These are phyloP conservation scores for Rhododendron griersonianum DNA, from an alignment of 148 eudicot genomes.

Conservation along the genomic window DNA sequence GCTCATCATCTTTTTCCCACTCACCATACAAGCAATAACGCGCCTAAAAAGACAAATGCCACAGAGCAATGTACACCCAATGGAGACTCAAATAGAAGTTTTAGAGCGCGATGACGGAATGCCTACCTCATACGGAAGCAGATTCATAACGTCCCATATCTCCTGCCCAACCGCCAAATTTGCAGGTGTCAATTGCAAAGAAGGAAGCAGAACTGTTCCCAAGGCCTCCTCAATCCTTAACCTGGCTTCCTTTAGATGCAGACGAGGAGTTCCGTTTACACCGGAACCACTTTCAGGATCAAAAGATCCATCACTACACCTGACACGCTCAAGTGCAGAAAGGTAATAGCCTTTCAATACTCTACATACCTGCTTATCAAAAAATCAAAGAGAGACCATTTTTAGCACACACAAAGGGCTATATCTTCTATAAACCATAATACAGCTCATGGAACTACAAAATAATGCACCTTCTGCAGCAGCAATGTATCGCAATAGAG, in stretches of 20 bases:
- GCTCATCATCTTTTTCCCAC: conserved; percentile 98
- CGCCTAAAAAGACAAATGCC: conserved; percentile 36
- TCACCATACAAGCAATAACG: conserved; percentile 95
- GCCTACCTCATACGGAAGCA: conserved; percentile 92
- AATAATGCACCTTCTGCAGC: conserved; percentile 69
- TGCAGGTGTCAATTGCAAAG: conserved; percentile 89
- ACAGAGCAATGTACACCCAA: background rate
- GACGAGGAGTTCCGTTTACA: conserved; percentile 48
- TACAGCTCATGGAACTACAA: background rate
- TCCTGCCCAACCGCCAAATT: conserved; percentile 94
- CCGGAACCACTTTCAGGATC: conserved; percentile 25
- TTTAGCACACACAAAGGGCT: background rate
- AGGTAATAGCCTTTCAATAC: conserved; percentile 71
- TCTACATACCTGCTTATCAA: conserved; percentile 61
- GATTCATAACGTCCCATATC: conserved; percentile 97
- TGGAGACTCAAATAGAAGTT: background rate
- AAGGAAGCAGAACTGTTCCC: conserved; percentile 68
- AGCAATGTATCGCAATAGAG: conserved; percentile 79
- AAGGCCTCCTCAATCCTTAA: conserved; percentile 85
- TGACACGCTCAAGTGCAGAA: conserved; percentile 64
- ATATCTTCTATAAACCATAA: background rate
- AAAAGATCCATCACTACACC: conserved; percentile 36
- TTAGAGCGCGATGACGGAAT: background rate
- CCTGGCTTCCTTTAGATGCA: conserved; percentile 73
- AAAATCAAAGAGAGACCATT: conserved; percentile 3